These are phyloP conservation scores for Sporormia fimetaria DNA, from an alignment of 495 filamentous ascomycete genomes.

Conservation along the genomic window DNA sequence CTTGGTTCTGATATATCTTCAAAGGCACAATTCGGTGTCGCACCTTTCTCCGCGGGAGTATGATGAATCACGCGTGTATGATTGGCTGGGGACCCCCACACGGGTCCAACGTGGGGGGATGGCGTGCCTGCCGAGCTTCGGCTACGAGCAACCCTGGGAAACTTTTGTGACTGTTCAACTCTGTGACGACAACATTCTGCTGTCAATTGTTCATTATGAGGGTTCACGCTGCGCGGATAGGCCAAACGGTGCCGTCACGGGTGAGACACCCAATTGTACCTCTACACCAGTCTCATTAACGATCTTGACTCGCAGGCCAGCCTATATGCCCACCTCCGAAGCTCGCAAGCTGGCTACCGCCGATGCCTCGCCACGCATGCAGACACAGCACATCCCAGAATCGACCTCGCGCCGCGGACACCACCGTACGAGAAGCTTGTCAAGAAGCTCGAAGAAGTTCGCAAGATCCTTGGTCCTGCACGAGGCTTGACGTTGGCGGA, in stretches of 20 bases:
- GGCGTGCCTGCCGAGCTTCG: no score
- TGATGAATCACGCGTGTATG: slow-evolving; percentile 8
- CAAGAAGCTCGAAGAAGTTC: slow-evolving; percentile 50
- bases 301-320: slow-evolving; percentile 9
- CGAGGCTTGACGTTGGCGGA: slow-evolving; percentile 78
- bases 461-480: slow-evolving; percentile 53
- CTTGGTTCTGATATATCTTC: no score
- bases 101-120: neutral
- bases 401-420: slow-evolving; percentile 39
- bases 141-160: no score
- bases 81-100: slow-evolving; percentile 4
- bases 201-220: no score
- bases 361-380: slow-evolving; percentile 22
- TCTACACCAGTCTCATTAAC: neutral
- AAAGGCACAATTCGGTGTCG: no score
- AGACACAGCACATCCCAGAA: slow-evolving; percentile 2
- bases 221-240: no score
- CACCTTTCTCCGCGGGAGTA: neutral
- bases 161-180: no score
- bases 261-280: neutral
- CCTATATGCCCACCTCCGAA: slow-evolving; percentile 4
- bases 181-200: no score
- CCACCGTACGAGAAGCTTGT: slow-evolving; percentile 56
- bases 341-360: neutral
- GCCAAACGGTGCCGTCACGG: no score